phyloP scores from a whole-genome alignment of 352 stramenopile species.

The Phytophthora melonis region DNA sequence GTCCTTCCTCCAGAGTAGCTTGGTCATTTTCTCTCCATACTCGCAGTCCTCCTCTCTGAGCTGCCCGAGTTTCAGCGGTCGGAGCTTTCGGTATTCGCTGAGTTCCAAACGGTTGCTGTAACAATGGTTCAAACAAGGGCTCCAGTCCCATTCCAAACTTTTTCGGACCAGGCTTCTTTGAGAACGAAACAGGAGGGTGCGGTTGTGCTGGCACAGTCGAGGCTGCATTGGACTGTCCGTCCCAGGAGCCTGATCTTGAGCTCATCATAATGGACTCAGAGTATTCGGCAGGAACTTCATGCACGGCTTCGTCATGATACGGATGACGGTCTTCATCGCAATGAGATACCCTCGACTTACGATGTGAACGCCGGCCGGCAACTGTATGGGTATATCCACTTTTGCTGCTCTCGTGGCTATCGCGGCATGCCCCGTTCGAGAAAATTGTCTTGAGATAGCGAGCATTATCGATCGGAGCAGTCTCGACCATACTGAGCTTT shows the following conservation, averaged over 20 bases:
- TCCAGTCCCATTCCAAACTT: slow-evolving; percentile 75
- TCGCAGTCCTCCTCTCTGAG: slow-evolving; percentile 32
- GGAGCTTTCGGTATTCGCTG: slow-evolving; percentile 56
- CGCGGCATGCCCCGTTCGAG: slow-evolving; percentile 8
- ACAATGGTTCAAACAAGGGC: slow-evolving; percentile 77
- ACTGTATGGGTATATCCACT: slow-evolving; percentile 25
- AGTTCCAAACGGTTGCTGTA: slow-evolving; percentile 72
- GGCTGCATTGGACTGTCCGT: slow-evolving; percentile 30
- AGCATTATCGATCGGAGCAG: slow-evolving; percentile 57
- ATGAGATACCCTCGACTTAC: slow-evolving; percentile 25
- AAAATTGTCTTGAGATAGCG: slow-evolving; percentile 50
- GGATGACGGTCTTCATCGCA: slow-evolving; percentile 30
- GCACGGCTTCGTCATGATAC: slow-evolving; percentile 34
- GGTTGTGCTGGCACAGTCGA: slow-evolving; percentile 17
- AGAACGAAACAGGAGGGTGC: slow-evolving; percentile 28
- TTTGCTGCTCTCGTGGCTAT: slow-evolving; percentile 15
- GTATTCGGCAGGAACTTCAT: slow-evolving; percentile 43
- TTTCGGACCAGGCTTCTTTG: slow-evolving; percentile 34
- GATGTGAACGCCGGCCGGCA: slow-evolving; percentile 28
- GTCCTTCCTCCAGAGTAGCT: slow-evolving; percentile 4
- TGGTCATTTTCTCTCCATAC: slow-evolving; percentile 31
- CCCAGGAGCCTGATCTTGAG: slow-evolving; percentile 37
- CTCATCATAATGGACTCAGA: slow-evolving; percentile 36
- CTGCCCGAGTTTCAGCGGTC: slow-evolving; percentile 26
- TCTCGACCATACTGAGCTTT: slow-evolving; percentile 72